These are phyloP conservation scores for Schizochytrium sp. DNA, from an alignment of 108 stramenopile species.

Conservation along the genomic window DNA sequence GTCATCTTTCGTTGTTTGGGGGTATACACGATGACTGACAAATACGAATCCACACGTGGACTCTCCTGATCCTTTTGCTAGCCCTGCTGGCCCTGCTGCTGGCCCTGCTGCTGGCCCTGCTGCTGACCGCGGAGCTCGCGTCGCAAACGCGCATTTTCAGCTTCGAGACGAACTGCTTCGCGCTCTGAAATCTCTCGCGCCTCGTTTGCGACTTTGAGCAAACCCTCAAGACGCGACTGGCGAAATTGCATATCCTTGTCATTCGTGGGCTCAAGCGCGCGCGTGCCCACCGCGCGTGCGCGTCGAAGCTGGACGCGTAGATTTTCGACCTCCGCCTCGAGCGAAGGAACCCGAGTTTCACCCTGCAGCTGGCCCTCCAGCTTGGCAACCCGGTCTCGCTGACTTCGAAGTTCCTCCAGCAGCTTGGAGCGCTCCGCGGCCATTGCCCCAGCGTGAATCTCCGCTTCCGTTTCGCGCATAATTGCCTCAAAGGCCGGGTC, in stretches of 20 bases:
- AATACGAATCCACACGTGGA: too few species aligned
- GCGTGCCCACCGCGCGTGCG: background rate
- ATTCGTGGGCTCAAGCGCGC: too few species aligned
- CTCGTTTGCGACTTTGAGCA: background rate
- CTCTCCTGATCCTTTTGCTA: too few species aligned
- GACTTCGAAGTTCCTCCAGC: background rate
- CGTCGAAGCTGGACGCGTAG: background rate
- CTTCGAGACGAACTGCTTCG: background rate
- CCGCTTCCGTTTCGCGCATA: background rate
- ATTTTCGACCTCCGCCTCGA: background rate
- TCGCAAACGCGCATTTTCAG: background rate
- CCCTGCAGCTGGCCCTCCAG: background rate
- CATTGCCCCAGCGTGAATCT: background rate
- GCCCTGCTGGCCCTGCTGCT: too few species aligned
- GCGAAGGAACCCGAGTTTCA: background rate
- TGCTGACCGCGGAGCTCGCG: background rate
- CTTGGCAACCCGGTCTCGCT: background rate
- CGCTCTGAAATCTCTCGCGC: background rate
- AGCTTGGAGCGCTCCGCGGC: background rate
- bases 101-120: background rate
- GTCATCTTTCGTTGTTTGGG: too few species aligned
- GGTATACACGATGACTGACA: too few species aligned
- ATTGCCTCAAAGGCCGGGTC: background rate
- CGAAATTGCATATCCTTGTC: background rate
- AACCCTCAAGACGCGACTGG: background rate